A percentile compares a stretch with the other conserved stretches of the same genome.
Evolutionary conservation across 352 stramenopile genomes (phyloP).

Genomic region (Globisporangium abappressorium): DNA sequence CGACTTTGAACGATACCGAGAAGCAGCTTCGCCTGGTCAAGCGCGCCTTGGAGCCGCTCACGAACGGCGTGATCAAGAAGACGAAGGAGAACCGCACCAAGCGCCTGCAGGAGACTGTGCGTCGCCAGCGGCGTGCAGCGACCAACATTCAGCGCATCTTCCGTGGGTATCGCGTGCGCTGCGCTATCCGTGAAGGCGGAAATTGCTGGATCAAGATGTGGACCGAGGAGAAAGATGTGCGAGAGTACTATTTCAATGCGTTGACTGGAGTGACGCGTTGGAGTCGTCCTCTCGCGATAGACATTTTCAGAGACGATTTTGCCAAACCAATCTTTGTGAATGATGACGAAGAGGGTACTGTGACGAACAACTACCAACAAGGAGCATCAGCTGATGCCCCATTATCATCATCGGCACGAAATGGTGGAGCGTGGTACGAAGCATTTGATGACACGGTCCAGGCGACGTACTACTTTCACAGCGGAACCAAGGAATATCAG

Average conservation of each 20-base stretch:
- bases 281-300: conserved; percentile 66
- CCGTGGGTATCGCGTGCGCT: conserved; percentile 67
- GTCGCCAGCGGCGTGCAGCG: conserved; percentile 53
- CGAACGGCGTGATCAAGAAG: conserved; percentile 74
- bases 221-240: conserved; percentile 19
- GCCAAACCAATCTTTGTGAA: conserved; percentile 26
- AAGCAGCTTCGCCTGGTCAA: conserved; percentile 66
- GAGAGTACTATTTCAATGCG: conserved; percentile 82
- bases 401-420: not conserved
- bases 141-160: conserved; percentile 82
- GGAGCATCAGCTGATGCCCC: not conserved
- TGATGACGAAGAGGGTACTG: not conserved
- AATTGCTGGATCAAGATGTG: conserved; percentile 77
- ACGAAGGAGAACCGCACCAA: conserved; percentile 64
- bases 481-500: conserved; percentile 64
- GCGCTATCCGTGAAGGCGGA: conserved; percentile 58
- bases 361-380: not conserved
- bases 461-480: conserved; percentile 76
- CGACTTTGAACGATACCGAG: conserved; percentile 55
- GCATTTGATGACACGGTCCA: conserved; percentile 69
- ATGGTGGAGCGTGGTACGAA: conserved; percentile 55
- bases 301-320: conserved; percentile 68
- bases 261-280: conserved; percentile 65
- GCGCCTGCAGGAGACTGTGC: conserved; percentile 72
- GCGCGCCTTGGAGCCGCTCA: conserved; percentile 85